Evolutionary conservation across 495 filamentous ascomycete genomes (phyloP).

Genomic region (Saxispiralis lemnorum): DNA sequence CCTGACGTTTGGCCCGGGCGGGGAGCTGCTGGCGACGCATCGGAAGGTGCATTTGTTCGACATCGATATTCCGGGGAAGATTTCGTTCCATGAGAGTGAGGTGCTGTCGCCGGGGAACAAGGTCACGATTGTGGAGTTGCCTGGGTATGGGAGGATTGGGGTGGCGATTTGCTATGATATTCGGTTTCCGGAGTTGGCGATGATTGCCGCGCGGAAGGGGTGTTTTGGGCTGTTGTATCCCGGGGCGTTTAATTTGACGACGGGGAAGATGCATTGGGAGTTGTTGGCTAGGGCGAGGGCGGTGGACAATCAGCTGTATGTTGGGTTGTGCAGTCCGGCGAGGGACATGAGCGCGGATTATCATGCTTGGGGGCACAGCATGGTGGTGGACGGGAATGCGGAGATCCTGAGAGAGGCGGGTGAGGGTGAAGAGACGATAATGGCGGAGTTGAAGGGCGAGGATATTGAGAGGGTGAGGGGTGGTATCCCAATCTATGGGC

Average conservation of each 20-base stretch:
- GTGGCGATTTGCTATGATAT: constrained; percentile 95
- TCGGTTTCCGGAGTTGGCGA: constrained; percentile 87
- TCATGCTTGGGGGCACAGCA: constrained; percentile 78
- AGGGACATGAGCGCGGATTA: constrained; percentile 62
- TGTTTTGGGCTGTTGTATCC: constrained; percentile 80
- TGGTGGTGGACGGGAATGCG: constrained; percentile 82
- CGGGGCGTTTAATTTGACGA: constrained; percentile 88
- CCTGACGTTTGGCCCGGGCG: constrained; percentile 61
- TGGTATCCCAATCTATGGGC: constrained; percentile 66
- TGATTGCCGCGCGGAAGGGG: constrained; percentile 66
- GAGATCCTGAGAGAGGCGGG: constrained; percentile 54
- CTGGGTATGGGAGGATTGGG: constrained; percentile 68
- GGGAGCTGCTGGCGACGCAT: constrained; percentile 65
- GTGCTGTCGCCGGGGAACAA: constrained; percentile 69
- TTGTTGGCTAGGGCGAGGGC: constrained; percentile 68
- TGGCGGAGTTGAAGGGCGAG: constrained; percentile 52
- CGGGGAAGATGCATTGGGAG: constrained; percentile 80
- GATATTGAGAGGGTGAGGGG: constrained; percentile 61
- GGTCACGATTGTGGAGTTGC: constrained; percentile 63
- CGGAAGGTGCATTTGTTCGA: constrained; percentile 97
- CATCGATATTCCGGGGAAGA: constrained; percentile 91
- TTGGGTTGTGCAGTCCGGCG: constrained; percentile 80
- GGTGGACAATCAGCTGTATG: constrained; percentile 88
- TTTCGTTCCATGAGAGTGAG: constrained; percentile 77
- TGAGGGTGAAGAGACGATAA: constrained; percentile 58